Conservation (phyloP, 306 rosid genomes). For the Styphnolobium japonicum region DNA sequence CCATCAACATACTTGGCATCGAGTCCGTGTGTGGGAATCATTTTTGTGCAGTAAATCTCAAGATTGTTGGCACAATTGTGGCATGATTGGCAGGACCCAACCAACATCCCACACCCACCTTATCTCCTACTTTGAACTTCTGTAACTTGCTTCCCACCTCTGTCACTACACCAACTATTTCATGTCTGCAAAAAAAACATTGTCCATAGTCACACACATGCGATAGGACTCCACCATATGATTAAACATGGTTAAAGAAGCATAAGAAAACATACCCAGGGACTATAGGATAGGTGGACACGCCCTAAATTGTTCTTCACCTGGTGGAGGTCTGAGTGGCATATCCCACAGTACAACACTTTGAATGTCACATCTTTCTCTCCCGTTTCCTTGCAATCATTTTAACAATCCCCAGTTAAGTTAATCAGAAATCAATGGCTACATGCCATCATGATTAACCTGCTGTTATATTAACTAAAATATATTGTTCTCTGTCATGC, state of each 20-base stretch:
- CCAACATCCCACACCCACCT: constrained; percentile 34
- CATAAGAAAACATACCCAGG: constrained; percentile 22
- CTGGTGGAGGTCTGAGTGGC: constrained; percentile 30
- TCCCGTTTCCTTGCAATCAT: background rate
- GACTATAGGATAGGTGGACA: constrained; percentile 12
- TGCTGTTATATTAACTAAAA: too few species aligned
- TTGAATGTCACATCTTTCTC: too few species aligned
- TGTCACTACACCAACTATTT: constrained; percentile 35
- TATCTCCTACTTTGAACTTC: constrained; percentile 43
- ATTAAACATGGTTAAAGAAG: too few species aligned
- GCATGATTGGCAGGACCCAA: constrained; percentile 32
- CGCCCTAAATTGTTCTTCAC: constrained; percentile 11
- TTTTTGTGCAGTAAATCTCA: constrained; percentile 20
- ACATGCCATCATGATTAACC: too few species aligned
- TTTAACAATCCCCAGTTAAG: too few species aligned
- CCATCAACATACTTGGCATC: background rate
- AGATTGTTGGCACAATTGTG: background rate
- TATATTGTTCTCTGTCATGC: too few species aligned
- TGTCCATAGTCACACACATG: too few species aligned
- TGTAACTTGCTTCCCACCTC: constrained; percentile 39
- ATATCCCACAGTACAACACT: too few species aligned
- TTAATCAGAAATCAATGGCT: too few species aligned
- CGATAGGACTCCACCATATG: too few species aligned
- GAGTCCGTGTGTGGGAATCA: background rate
- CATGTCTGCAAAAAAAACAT: constrained; percentile 10